These are phyloP conservation scores for Cutaneotrichosporon sp. DNA, from an alignment of 1,284 basidiomycete genomes.

Conservation along the genomic window DNA sequence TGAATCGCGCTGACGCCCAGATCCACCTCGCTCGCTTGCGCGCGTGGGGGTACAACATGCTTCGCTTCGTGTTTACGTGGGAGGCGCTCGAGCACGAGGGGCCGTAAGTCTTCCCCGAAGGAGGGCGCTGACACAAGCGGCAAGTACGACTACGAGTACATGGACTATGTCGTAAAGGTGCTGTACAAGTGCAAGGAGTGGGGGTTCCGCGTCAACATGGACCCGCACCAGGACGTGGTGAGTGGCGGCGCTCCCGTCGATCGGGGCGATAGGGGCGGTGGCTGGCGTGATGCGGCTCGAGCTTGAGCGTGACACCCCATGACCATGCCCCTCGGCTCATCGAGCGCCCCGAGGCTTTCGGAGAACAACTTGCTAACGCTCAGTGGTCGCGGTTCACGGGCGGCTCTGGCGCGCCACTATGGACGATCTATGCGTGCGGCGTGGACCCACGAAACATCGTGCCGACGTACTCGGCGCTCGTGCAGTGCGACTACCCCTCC, in stretches of 20 bases:
- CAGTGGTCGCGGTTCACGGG: conserved; percentile 98
- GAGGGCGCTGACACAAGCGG: conserved; percentile 61
- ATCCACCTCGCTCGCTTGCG: conserved; percentile 81
- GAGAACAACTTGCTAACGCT: too few species aligned
- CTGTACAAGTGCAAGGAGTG: conserved; percentile 88
- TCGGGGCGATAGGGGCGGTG: too few species aligned
- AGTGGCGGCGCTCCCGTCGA: too few species aligned
- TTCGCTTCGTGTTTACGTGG: conserved; percentile 94
- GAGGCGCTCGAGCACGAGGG: conserved; percentile 90
- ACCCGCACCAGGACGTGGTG: conserved; percentile 95
- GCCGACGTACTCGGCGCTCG: conserved; percentile 77
- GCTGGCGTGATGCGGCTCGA: too few species aligned
- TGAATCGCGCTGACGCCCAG: conserved; percentile 59
- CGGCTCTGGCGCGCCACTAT: conserved; percentile 92
- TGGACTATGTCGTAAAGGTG: conserved; percentile 87
- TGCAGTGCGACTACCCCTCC: conserved; percentile 85
- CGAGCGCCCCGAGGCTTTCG: too few species aligned
- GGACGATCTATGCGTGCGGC: conserved; percentile 91
- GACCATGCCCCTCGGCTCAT: too few species aligned
- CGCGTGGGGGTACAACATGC: conserved; percentile 92
- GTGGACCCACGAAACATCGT: conserved; percentile 84
- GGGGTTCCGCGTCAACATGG: conserved; percentile 93
- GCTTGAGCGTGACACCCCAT: too few species aligned
- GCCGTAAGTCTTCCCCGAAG: too few species aligned
- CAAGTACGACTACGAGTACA: conserved; percentile 86